Evolutionary conservation across 371 early-diverging fungal genomes (phyloP), one percentile per base, ranked within the genome.

Genomic region (Mortierella sp.): DNA sequence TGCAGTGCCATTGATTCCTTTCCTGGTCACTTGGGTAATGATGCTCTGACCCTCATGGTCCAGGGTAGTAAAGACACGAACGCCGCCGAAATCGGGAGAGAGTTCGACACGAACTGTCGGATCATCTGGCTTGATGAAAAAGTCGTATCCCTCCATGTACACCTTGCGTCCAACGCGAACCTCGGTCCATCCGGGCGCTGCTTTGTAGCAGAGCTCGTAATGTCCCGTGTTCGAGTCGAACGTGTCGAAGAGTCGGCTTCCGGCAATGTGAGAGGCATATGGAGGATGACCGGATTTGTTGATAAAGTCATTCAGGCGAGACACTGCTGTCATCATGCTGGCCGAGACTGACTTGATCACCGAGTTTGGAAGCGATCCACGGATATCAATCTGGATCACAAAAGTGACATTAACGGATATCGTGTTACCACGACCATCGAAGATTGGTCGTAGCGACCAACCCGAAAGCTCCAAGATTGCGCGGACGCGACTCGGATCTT

Each of bases 311-410:
- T 71, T 71, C 51, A 71, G 49, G 3, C 71, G 71, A 39, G 56
- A 22, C 12, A 71, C 71, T 2, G 65, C 64, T 27, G 65, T 60
- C 60, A 60, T 71, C 71, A 71, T 71, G 48, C 65, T 64, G 9
- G 65, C 49, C 0, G 71, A 50, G 40, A 64, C 39, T 8, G 65
- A 64, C 44, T 64, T 71, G 45, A 71, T 54, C 13, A 71, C 65
- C 4, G 71, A 71, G 44, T 56, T 71, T 13, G 71, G 53, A 22
- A 64, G 71, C n/a, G 63, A 64, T 41, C 71, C 71, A 16, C 71
- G 64, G 66, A 86, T 81, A 60, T 88, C 87, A 27, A 84, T 68
- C 48, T 85, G 86, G 31, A 83, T 85, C 39, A 88, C 80, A 79
- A 83, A 86, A 19, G 77, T 80, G 39, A 87, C 82, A 34, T 79